Conservation (phyloP, 345 rosid genomes). For the Cardamine occulta region DNA sequence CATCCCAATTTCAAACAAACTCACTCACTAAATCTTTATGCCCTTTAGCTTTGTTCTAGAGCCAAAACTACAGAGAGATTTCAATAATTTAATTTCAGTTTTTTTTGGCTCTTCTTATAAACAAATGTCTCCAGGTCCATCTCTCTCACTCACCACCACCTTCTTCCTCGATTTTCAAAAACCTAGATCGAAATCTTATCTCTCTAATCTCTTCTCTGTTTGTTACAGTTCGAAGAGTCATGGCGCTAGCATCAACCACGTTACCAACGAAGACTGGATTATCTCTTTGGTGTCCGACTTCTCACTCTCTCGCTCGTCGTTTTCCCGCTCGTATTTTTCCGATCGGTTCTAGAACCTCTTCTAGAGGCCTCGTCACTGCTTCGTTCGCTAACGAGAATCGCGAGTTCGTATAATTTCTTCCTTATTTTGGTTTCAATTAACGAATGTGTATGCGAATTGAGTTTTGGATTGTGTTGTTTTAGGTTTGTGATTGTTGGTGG, state of each 20-base stretch:
- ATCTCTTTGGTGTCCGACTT: slow-evolving; percentile 59
- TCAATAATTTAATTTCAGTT: slow-evolving; percentile 26
- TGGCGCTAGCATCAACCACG: slow-evolving; percentile 62
- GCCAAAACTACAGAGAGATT: slow-evolving; percentile 41
- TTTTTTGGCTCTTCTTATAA: slow-evolving; percentile 4
- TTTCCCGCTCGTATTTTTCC: slow-evolving; percentile 44
- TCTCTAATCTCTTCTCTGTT: slow-evolving; percentile 39
- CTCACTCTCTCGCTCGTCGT: slow-evolving; percentile 55
- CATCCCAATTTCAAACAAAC: slow-evolving; percentile 14
- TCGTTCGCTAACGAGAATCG: slow-evolving; percentile 86
- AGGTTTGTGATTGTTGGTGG: slow-evolving; percentile 94
- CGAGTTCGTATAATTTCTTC: slow-evolving; percentile 53
- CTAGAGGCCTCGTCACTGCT: slow-evolving; percentile 61
- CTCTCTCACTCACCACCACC: slow-evolving; percentile 32
- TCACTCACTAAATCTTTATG: slow-evolving; percentile 1
- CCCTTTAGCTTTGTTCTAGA: slow-evolving; percentile 44
- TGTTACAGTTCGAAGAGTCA: slow-evolving; percentile 55
- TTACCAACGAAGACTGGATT: slow-evolving; percentile 62
- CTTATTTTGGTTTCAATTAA: background rate
- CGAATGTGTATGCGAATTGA: background rate
- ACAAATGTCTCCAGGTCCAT: slow-evolving; percentile 54
- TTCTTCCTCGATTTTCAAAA: slow-evolving; percentile 21
- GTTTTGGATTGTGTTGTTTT: slow-evolving; percentile 6
- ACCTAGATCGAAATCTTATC: slow-evolving; percentile 26
- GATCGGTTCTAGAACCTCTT: slow-evolving; percentile 48